Evolutionary conservation across 257 asterid species (phyloP), one percentile per base, ranked within the genome.

Genomic region (Paulownia fortunei): DNA sequence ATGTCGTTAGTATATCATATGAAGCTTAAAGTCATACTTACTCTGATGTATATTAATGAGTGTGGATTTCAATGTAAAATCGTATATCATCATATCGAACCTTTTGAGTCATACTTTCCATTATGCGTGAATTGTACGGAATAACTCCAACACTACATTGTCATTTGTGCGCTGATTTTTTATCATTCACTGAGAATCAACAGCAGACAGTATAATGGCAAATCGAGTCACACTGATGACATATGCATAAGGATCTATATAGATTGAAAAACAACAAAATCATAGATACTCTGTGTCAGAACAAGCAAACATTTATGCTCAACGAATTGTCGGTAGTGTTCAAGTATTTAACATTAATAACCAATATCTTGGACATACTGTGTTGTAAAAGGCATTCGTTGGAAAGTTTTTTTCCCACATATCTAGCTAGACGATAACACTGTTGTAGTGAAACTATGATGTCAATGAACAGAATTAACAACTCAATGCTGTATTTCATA

Each of bases 1-100:
- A 23, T 51, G 62, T 26, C 8, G 12, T 47, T 54, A 18, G 60
- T 24, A 36, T 15, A 73, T 34, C 24, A 7, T 11, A n/a, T 49
- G 68, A 64, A 77, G 79, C 69, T 61, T 44, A 23, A 51, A 69
- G 11, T 69, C 58, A 0, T 66, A 36, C 18, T 39, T 37, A n/a
- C 34, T 18, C 5, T 26, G n/a, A 27, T 26, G 19, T n/a, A 19
- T 26, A 44, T 42, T 52, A 30, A 4, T 23, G 27, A 16, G 21
- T 64, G 27, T 36, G 2, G 65, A 23, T 46, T 58, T 69, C 8
- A 34, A 44, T 32, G 58, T 13, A 30, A 58, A 78, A 13, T 65
- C 55, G 37, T n/a, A 11, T 71, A n/a, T 64, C 16, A 51, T 52
- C 5, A 23, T 61, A 0, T 49, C 3, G n/a, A 59, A 60, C 39